These are phyloP conservation scores for Clavaria fumosa DNA, from an alignment of 768 basidiomycete species.

Conservation along the genomic window DNA sequence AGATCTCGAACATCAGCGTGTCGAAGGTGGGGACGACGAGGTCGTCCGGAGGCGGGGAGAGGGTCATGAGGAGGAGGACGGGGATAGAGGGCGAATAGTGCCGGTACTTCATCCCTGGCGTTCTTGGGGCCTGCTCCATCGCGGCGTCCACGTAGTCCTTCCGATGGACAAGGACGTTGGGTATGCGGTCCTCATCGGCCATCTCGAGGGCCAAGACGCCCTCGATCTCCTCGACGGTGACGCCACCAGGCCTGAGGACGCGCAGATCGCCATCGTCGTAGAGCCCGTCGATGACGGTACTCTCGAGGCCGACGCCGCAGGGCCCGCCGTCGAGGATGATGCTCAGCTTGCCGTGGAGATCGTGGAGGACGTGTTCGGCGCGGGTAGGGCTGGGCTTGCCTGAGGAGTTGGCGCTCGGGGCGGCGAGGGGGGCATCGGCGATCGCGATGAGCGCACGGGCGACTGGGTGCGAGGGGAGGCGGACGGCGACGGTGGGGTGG, in stretches of 20 bases:
- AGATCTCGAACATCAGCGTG: not conserved
- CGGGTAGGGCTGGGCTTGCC: constrained; percentile 90
- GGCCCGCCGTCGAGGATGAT: constrained; percentile 87
- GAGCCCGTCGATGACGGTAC: constrained; percentile 87
- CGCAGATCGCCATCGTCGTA: constrained; percentile 60
- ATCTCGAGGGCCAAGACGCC: constrained; percentile 32
- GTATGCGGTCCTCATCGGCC: constrained; percentile 19
- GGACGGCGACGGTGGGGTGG: constrained; percentile 71
- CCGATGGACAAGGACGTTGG: constrained; percentile 59
- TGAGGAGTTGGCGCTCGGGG: constrained; percentile 89
- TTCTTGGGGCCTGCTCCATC: constrained; percentile 74
- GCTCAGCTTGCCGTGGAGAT: constrained; percentile 57
- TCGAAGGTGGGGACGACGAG: constrained; percentile 17
- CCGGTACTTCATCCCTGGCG: constrained; percentile 97
- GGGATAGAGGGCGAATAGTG: constrained; percentile 92
- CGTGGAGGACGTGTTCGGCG: constrained; percentile 69
- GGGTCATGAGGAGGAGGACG: constrained; percentile 55
- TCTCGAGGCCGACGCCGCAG: constrained; percentile 85
- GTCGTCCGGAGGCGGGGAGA: constrained; percentile 29
- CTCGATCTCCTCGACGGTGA: constrained; percentile 81
- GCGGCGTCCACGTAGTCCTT: constrained; percentile 58
- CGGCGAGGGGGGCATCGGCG: constrained; percentile 66
- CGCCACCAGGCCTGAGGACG: constrained; percentile 80
- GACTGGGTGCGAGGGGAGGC: constrained; percentile 91
- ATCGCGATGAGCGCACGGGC: constrained; percentile 78